Conservation (phyloP, 257 asterid species). For the Gentiana straminea region DNA sequence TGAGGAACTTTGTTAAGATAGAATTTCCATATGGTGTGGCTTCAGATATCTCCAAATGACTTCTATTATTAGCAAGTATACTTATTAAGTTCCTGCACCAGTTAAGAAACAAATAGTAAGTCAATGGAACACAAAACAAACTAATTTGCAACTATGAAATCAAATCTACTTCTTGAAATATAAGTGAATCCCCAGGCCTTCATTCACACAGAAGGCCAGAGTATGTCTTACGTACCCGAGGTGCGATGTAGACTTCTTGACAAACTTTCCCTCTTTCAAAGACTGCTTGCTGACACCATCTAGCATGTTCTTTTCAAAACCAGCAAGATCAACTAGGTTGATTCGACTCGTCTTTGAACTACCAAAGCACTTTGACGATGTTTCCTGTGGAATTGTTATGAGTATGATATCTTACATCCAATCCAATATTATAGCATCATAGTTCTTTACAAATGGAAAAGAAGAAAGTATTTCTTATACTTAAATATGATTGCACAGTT, state of each 20-base stretch:
- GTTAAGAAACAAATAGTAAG: conserved; percentile 17
- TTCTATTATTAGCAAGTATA: conserved; percentile 40
- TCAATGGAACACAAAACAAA: neutral
- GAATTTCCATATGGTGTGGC: conserved; percentile 43
- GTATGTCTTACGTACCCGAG: conserved; percentile 58
- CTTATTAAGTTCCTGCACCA: conserved; percentile 65
- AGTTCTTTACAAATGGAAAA: too few species aligned
- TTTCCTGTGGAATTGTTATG: conserved; percentile 42
- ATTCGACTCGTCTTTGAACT: conserved; percentile 87
- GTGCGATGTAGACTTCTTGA: conserved; percentile 80
- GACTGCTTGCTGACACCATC: conserved; percentile 64
- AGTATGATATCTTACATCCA: neutral
- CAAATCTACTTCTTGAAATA: too few species aligned
- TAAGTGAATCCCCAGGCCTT: neutral
- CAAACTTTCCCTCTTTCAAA: conserved; percentile 69
- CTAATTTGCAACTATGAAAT: neutral
- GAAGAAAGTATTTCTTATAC: neutral
- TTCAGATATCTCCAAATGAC: conserved; percentile 29
- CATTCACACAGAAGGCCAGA: neutral
- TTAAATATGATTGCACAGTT: too few species aligned
- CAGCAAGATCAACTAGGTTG: conserved; percentile 89
- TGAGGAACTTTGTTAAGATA: conserved; percentile 60
- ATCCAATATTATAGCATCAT: too few species aligned
- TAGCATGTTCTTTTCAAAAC: conserved; percentile 53
- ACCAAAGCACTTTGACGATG: conserved; percentile 86